Evolutionary conservation across 169 alveolate species (phyloP).

Genomic region (Plasmodium reichenowi): DNA sequence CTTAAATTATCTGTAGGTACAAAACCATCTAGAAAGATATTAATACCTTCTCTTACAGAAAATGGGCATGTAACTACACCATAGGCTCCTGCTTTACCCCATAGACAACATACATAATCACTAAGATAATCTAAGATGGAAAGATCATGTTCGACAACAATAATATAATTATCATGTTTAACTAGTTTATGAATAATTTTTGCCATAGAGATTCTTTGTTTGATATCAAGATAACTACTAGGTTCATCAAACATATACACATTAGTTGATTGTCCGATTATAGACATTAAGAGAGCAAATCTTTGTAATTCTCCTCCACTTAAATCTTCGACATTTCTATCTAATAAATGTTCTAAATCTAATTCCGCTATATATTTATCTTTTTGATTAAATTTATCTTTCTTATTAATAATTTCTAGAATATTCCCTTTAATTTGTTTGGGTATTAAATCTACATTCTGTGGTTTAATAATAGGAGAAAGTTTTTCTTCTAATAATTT

Average conservation of each 20-base stretch:
- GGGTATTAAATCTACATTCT: constrained; percentile 98
- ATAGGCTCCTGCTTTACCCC: constrained; percentile 99
- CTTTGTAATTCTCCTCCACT: constrained; percentile 99
- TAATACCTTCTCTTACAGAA: constrained; percentile 98
- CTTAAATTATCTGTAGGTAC: constrained; percentile 99
- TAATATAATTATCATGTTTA: constrained; percentile 94
- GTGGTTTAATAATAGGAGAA: constrained; percentile 97
- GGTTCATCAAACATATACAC: constrained; percentile 99
- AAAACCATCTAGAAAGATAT: constrained; percentile 97
- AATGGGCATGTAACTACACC: constrained; percentile 99
- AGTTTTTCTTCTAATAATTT: constrained; percentile 96
- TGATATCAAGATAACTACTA: constrained; percentile 98
- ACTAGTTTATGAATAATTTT: constrained; percentile 92
- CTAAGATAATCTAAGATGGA: constrained; percentile 99
- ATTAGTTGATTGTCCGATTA: constrained; percentile 93
- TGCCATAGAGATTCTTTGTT: constrained; percentile 97
- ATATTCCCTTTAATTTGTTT: constrained; percentile 90
- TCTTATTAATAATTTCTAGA: constrained; percentile 90
- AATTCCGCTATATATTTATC: constrained; percentile 90
- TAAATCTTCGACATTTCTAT: constrained; percentile 94
- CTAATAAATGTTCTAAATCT: constrained; percentile 94
- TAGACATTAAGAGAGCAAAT: constrained; percentile 96
- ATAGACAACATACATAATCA: constrained; percentile 98
- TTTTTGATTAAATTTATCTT: constrained; percentile 91
- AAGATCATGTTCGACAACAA: constrained; percentile 99